Conservation (phyloP, 805 yeast species). For the Candida maesae region DNA sequence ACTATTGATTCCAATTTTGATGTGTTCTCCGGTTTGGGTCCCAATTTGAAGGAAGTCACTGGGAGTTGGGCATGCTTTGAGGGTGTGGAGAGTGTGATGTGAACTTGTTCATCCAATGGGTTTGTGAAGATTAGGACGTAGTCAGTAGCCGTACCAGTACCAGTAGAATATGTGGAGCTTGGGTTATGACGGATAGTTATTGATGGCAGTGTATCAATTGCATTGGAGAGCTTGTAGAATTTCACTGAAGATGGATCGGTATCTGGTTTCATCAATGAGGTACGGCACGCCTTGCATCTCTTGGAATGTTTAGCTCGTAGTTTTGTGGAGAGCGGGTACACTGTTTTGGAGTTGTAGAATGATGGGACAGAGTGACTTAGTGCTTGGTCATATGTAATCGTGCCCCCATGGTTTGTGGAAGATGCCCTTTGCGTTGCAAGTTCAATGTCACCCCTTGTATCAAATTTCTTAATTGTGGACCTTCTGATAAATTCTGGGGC, state of each 20-base stretch:
- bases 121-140: slow-evolving; percentile 17
- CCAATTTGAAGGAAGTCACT: slow-evolving; percentile 16
- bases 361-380: slow-evolving; percentile 5
- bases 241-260: slow-evolving; percentile 22
- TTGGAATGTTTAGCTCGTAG: slow-evolving; percentile 23
- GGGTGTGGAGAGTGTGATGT: slow-evolving; percentile 17
- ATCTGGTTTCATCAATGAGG: slow-evolving; percentile 28
- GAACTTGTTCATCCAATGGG: slow-evolving; percentile 13
- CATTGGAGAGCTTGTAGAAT: slow-evolving; percentile 27
- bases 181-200: slow-evolving; percentile 5
- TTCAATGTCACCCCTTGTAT: slow-evolving; percentile 1
- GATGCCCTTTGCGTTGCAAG: not conserved
- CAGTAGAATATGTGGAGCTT: slow-evolving; percentile 2
- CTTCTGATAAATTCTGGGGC: slow-evolving; percentile 17
- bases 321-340: slow-evolving; percentile 18
- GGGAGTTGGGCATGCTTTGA: slow-evolving; percentile 16
- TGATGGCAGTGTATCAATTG: slow-evolving; percentile 24
- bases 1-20: slow-evolving; percentile 20
- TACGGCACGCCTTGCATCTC: slow-evolving; percentile 28
- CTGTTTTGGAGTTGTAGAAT: not conserved
- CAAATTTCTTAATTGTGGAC: slow-evolving; percentile 8
- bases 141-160: too few relatives aligned
- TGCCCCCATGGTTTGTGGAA: not conserved
- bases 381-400: slow-evolving; percentile 6
- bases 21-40: slow-evolving; percentile 15